Conservation (phyloP, 2,329 filamentous ascomycete species). For the Sarocladium strictum region DNA sequence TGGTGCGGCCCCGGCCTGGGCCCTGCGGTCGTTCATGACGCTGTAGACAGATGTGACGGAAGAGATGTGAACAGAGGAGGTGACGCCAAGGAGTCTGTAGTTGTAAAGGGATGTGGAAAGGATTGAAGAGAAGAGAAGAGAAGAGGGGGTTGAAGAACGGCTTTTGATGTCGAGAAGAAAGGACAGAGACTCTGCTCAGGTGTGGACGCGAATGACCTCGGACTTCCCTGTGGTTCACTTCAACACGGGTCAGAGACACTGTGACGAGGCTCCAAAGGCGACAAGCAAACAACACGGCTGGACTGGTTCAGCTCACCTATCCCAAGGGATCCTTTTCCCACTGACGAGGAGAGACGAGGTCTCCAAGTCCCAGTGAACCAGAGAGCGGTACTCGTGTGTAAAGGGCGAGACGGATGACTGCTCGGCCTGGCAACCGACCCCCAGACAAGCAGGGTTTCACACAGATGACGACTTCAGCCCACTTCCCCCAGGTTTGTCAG, state of each 20-base stretch:
- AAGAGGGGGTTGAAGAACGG: background rate
- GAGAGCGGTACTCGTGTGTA: too few species aligned
- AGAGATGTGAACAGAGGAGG: too few species aligned
- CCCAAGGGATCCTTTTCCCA: background rate
- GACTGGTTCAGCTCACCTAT: background rate
- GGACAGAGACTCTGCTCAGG: background rate
- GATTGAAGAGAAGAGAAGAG: background rate
- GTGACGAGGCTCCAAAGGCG: background rate
- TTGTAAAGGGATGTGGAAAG: too few species aligned
- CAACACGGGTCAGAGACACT: background rate
- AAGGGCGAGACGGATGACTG: too few species aligned
- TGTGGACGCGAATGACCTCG: background rate
- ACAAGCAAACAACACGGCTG: background rate
- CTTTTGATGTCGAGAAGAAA: background rate
- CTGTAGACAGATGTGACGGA: background rate
- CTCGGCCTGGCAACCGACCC: too few species aligned
- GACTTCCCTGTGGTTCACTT: background rate
- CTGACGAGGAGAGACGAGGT: too few species aligned
- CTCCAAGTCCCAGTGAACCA: too few species aligned
- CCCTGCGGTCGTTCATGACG: background rate
- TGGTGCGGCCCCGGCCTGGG: background rate
- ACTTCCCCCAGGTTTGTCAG: too few species aligned
- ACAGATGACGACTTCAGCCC: too few species aligned
- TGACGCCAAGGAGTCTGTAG: too few species aligned
- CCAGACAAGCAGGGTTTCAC: too few species aligned